Conservation (phyloP, 2,329 filamentous ascomycete species). For the Amauroascus niger region DNA sequence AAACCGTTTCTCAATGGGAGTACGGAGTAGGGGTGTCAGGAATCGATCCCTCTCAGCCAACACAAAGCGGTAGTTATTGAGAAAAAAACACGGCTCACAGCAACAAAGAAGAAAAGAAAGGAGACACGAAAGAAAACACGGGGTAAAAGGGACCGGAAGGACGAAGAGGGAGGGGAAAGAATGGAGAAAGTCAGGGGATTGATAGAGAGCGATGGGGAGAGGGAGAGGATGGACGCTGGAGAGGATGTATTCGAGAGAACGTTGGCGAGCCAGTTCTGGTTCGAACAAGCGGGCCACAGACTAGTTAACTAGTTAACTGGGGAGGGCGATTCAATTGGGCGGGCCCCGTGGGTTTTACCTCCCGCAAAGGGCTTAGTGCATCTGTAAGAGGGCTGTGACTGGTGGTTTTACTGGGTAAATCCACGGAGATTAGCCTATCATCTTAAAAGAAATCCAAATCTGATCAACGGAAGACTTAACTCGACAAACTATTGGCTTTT, state of each 20-base stretch:
- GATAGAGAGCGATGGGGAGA: neutral
- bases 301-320: too few species aligned
- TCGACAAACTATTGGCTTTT: too few species aligned
- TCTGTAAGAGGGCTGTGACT: neutral
- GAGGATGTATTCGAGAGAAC: slow-evolving; percentile 1
- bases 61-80: neutral
- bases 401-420: neutral
- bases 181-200: too few species aligned
- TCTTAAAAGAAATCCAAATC: neutral
- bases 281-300: slow-evolving; percentile 2
- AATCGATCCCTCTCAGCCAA: neutral
- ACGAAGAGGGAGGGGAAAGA: neutral
- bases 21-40: neutral
- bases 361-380: neutral
- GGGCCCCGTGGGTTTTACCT: neutral
- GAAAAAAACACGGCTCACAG: neutral
- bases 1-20: slow-evolving; percentile 5
- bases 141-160: neutral
- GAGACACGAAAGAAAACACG: too few species aligned
- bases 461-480: neutral
- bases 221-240: neutral
- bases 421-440: neutral
- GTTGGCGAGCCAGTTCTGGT: slow-evolving; percentile 7
- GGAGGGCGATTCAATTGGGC: slow-evolving; percentile 9
- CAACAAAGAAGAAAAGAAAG: too few species aligned